These are phyloP conservation scores for Pseudocercospora fuligena DNA, from an alignment of 2,329 filamentous ascomycete genomes.

Conservation along the genomic window DNA sequence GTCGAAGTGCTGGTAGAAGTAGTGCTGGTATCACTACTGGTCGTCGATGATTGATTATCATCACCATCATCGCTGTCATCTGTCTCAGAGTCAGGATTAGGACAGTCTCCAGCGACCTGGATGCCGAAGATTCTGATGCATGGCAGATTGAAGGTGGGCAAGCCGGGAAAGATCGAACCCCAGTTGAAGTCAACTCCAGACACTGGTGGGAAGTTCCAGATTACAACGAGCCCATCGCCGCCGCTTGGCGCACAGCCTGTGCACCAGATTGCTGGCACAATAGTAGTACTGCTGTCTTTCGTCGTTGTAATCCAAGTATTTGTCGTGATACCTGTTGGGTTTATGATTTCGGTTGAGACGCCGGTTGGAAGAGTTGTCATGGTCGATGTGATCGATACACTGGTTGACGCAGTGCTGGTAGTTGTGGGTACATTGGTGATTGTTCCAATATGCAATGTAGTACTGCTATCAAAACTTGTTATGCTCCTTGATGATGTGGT, in stretches of 20 bases:
- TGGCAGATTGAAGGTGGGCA: constrained; percentile 19
- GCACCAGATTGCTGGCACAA: constrained; percentile 19
- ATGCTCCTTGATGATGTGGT: not conserved
- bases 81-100: constrained; percentile 14
- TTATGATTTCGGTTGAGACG: constrained; percentile 19
- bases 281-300: constrained; percentile 15
- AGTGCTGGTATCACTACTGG: not conserved
- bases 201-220: constrained; percentile 20
- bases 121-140: constrained; percentile 23
- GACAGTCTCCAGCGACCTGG: constrained; percentile 18
- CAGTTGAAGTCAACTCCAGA: constrained; percentile 13
- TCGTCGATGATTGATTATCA: constrained; percentile 9
- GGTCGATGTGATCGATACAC: constrained; percentile 12
- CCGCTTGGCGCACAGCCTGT: constrained; percentile 7
- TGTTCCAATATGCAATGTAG: not conserved
- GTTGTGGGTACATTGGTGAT: not conserved
- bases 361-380: constrained; percentile 21
- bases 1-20: constrained; percentile 8
- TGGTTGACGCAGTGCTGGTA: not conserved
- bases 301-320: constrained; percentile 22
- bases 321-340: constrained; percentile 8
- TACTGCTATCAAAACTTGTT: constrained; percentile 12
- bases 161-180: constrained; percentile 16
- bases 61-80: constrained; percentile 11
- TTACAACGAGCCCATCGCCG: constrained; percentile 12